A percentile compares a stretch with the other conserved stretches of the same genome.
These are phyloP conservation scores for Ganoderma meredithae DNA, from an alignment of 1,284 basidiomycete genomes.

Conservation along the genomic window DNA sequence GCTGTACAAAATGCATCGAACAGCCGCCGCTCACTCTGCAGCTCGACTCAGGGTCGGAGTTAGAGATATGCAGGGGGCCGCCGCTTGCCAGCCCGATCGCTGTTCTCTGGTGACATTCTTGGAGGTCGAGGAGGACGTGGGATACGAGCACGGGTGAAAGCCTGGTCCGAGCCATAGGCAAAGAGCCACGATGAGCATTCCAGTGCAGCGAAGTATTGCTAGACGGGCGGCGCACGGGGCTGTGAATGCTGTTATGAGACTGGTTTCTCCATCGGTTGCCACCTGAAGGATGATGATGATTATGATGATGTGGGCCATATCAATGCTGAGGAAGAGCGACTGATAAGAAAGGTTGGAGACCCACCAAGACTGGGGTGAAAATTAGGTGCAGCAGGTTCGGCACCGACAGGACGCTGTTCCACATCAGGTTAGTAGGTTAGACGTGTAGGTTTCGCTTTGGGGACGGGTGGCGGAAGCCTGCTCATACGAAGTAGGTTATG, in stretches of 20 bases:
- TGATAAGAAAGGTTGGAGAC: background rate
- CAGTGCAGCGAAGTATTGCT: background rate
- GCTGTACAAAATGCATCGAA: background rate
- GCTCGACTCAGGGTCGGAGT: too few relatives aligned
- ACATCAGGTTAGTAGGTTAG: background rate
- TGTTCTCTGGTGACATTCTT: background rate
- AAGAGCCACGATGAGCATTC: too few relatives aligned
- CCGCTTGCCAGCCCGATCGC: background rate
- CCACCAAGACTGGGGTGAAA: background rate
- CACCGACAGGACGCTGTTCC: background rate
- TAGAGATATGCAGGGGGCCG: background rate
- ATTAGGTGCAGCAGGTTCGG: background rate
- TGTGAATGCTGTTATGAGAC: background rate
- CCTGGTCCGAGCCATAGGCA: too few relatives aligned
- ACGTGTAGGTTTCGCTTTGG: too few relatives aligned
- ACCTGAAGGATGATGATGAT: too few relatives aligned
- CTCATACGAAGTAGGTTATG: background rate
- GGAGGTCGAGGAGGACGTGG: slow-evolving; percentile 1
- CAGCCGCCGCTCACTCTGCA: background rate
- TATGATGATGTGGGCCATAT: too few relatives aligned
- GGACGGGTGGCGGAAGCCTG: background rate
- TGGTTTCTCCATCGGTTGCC: background rate
- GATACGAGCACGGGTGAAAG: background rate
- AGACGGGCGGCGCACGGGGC: background rate
- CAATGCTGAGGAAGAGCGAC: background rate